Evolutionary conservation across 768 basidiomycete species (phyloP), one percentile per base, ranked within the genome.

Genomic region (Boletus reticulatus): DNA sequence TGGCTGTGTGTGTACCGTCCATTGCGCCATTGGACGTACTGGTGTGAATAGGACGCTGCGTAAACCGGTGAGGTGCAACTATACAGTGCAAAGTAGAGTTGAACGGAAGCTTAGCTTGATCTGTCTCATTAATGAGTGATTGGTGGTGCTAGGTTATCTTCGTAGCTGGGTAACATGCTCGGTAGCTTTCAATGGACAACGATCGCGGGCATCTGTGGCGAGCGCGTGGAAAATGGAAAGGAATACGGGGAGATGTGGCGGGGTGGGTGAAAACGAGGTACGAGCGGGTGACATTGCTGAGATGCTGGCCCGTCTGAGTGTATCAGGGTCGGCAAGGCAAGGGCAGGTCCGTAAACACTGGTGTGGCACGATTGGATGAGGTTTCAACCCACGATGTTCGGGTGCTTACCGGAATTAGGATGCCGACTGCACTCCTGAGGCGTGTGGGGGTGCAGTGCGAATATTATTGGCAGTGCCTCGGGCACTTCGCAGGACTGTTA

Each of bases 151-250:
- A 49, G 29, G 54, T 29, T 29, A 29, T 29, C 29, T 29, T 29
- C 29, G 29, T 29, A 8, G 29, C 7, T 8, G 29, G 29, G 29
- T 29, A 29, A 29, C 29, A 29, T 29, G 9, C 44, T 62, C 62
- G 64, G 64, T 43, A 22, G 16, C 39, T 56, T 64, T 67, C 42
- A 39, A 53, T 44, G 47, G 51, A 44, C 48, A 47, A 24, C 43
- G 24, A 53, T 67, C 46, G 64, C 58, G 65, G 62, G 13, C 34
- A 55, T 46, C 38, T 63, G 57, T 41, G 63, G 61, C 46, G 53
- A 52, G 34, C 39, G 36, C 27, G 57, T 59, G 56, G 41, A 59
- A 53, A 65, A 46, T 24, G 55, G 51, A 44, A 27, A 37, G 34
- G 52, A 41, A 6, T 20, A 16, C n/a, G 32, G n/a, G 12, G 38